A percentile compares a stretch with the other conserved stretches of the same genome.
Conservation (phyloP, 2,329 filamentous ascomycete species). For the Myriosclerotinia duriaeana region DNA sequence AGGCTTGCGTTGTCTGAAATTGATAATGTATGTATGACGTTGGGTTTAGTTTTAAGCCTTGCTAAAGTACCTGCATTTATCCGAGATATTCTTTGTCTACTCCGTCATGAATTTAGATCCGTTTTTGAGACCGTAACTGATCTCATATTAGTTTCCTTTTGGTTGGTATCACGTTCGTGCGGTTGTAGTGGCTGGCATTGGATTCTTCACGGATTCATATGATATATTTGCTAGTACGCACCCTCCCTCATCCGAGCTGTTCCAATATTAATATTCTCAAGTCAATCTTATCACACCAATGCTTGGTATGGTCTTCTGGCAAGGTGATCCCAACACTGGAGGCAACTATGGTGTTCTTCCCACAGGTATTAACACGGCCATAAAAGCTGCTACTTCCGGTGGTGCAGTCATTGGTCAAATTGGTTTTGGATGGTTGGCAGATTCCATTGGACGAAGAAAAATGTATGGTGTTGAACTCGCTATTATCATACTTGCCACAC, state of each 20-base stretch:
- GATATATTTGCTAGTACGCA: constrained; percentile 66
- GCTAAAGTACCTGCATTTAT: not conserved
- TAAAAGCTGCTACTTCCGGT: constrained; percentile 78
- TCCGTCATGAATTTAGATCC: not conserved
- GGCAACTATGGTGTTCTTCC: constrained; percentile 59
- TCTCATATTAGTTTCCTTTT: constrained; percentile 54
- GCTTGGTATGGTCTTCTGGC: constrained; percentile 76
- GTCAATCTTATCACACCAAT: constrained; percentile 69
- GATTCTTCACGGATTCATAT: constrained; percentile 83
- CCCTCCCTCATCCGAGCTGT: not conserved
- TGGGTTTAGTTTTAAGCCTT: constrained; percentile 44
- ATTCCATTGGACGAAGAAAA: constrained; percentile 70
- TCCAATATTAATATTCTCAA: not conserved
- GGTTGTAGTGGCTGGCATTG: constrained; percentile 73
- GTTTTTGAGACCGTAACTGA: not conserved
- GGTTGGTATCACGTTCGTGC: constrained; percentile 74
- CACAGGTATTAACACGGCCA: constrained; percentile 64
- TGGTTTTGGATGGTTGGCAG: constrained; percentile 74
- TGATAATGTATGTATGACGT: constrained; percentile 41
- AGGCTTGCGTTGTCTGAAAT: constrained; percentile 70
- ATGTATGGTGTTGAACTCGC: constrained; percentile 81
- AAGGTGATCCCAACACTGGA: constrained; percentile 48
- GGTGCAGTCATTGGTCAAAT: constrained; percentile 79
- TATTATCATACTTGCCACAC: constrained; percentile 68
- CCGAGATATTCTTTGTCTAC: constrained; percentile 23